These are phyloP conservation scores for Boletus pseudopeckii DNA, from an alignment of 768 basidiomycete species.

Conservation along the genomic window DNA sequence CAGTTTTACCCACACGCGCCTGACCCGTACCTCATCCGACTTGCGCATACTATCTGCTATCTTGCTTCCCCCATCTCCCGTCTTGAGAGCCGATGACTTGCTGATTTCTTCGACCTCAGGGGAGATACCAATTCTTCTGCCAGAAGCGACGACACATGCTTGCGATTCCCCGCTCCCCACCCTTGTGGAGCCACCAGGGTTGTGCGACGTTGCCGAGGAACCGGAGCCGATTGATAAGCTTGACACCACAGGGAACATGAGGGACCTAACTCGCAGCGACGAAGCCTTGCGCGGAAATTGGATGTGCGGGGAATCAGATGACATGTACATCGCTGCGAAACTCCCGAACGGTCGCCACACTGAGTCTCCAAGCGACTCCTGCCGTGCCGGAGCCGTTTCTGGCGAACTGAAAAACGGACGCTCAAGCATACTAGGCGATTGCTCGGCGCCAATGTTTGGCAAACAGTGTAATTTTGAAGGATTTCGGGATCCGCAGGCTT, in stretches of 20 bases:
- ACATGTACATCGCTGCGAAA: not conserved
- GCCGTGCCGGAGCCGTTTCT: not conserved
- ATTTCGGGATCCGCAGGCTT: conserved; percentile 16
- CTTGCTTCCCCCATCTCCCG: conserved; percentile 45
- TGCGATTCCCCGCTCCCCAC: conserved; percentile 4
- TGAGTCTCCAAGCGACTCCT: not conserved
- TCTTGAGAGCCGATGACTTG: conserved; percentile 39
- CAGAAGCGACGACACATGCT: conserved; percentile 19
- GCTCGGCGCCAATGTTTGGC: not conserved
- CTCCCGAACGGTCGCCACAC: not conserved
- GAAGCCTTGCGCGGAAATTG: conserved; percentile 1
- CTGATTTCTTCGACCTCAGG: conserved; percentile 40
- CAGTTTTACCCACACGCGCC: conserved; percentile 18
- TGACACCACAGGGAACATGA: not conserved
- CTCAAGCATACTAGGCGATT: not conserved
- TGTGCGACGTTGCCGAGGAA: conserved; percentile 8
- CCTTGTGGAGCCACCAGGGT: not conserved
- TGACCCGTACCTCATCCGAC: conserved; percentile 41
- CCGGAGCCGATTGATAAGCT: not conserved
- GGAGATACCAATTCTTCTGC: conserved; percentile 50
- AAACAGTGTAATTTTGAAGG: conserved; percentile 3
- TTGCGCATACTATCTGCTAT: conserved; percentile 35
- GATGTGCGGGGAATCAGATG: conserved; percentile 2
- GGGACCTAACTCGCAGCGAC: not conserved
- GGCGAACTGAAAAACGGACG: not conserved